phyloP scores from a whole-genome alignment of 1,139 yeast species.

The Pichiaceae sp. region DNA sequence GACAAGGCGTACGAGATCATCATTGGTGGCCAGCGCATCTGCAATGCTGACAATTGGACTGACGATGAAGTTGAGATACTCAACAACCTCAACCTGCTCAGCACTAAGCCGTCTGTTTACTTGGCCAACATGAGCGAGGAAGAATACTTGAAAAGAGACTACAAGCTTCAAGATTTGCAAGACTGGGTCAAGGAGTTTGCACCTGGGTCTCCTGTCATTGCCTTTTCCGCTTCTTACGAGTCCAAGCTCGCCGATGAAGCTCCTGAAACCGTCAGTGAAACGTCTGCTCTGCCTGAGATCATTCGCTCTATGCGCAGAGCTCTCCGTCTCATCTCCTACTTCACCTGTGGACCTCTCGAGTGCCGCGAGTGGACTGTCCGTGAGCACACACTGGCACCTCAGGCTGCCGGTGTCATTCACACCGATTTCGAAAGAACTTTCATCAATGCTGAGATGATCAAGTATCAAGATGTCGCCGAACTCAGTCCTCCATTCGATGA shows the following conservation, averaged over 20 bases:
- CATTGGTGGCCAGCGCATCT: constrained; percentile 51
- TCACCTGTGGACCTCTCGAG: constrained; percentile 87
- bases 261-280: constrained; percentile 4
- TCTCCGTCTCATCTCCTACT: constrained; percentile 70
- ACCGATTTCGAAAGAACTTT: constrained; percentile 81
- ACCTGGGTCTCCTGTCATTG: constrained; percentile 44
- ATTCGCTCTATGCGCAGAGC: constrained; percentile 59
- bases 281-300: constrained; percentile 36
- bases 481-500: constrained; percentile 36
- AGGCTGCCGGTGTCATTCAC: constrained; percentile 92
- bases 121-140: constrained; percentile 49
- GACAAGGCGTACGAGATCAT: constrained; percentile 38
- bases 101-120: constrained; percentile 64
- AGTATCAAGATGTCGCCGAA: constrained; percentile 40
- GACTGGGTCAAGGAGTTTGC: constrained; percentile 49
- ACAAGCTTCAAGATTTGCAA: constrained; percentile 31
- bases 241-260: constrained; percentile 28
- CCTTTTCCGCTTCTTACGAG: constrained; percentile 58
- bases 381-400: constrained; percentile 72
- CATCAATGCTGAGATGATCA: constrained; percentile 59
- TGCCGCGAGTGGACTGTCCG: constrained; percentile 91
- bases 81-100: constrained; percentile 51
- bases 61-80: constrained; percentile 49
- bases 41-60: constrained; percentile 39
- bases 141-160: constrained; percentile 36